phyloP scores from a whole-genome alignment of 2,329 filamentous ascomycete genomes.

The Exophiala alcalophila region DNA sequence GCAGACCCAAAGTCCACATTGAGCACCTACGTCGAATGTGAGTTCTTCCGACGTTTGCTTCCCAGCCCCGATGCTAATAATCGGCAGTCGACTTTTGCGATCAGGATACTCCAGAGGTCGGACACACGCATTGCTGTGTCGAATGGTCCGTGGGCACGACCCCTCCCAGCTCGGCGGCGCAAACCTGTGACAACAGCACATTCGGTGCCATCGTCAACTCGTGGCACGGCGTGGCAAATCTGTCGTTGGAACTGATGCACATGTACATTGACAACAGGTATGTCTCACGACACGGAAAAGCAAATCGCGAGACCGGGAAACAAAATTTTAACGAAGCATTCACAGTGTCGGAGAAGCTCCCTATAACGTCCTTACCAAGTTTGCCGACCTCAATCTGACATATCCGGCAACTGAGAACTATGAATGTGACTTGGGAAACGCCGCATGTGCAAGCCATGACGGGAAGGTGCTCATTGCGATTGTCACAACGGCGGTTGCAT shows the following conservation, averaged over 20 bases:
- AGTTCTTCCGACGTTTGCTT: constrained; percentile 5
- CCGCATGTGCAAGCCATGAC: constrained; percentile 18
- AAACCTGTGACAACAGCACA: constrained; percentile 23
- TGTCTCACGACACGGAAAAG: neutral
- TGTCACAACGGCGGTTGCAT: constrained; percentile 22
- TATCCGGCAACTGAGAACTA: constrained; percentile 22
- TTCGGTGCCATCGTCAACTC: constrained; percentile 22
- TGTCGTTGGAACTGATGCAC: constrained; percentile 24
- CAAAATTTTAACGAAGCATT: neutral
- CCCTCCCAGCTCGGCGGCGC: constrained; percentile 11
- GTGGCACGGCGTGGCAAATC: constrained; percentile 23
- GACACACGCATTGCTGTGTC: constrained; percentile 22
- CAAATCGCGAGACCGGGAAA: neutral
- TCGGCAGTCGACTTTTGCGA: constrained; percentile 27
- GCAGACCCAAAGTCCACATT: constrained; percentile 22
- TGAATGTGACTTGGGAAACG: constrained; percentile 22
- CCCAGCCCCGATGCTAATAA: neutral
- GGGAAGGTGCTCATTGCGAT: constrained; percentile 21
- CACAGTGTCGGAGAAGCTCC: constrained; percentile 22
- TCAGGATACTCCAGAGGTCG: constrained; percentile 25
- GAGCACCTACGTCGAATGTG: constrained; percentile 24
- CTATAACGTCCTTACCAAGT: constrained; percentile 28
- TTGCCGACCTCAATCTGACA: constrained; percentile 21
- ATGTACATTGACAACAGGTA: constrained; percentile 27
- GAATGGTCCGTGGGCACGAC: constrained; percentile 26